A percentile compares a stretch with the other conserved stretches of the same genome.
phyloP scores from a whole-genome alignment of 2,329 filamentous ascomycete genomes.

The Xylaria sp. region DNA sequence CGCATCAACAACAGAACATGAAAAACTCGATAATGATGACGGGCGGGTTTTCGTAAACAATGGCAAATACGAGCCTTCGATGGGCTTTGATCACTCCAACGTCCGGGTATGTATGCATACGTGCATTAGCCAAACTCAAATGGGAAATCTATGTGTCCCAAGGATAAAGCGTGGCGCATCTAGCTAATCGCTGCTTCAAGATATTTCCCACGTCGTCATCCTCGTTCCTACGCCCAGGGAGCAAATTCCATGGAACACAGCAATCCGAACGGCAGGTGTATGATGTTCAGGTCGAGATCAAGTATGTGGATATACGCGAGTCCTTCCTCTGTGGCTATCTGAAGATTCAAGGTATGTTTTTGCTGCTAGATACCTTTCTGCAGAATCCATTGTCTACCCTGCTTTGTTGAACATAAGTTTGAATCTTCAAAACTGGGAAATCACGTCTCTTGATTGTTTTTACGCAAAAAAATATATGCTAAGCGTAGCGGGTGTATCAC shows the following conservation, averaged over 20 bases:
- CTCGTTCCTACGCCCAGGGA: conserved; percentile 86
- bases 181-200: conserved; percentile 55
- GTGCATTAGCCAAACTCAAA: conserved; percentile 8
- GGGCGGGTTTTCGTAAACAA: conserved; percentile 34
- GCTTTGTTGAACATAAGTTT: background rate
- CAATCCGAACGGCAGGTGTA: conserved; percentile 94
- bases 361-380: background rate
- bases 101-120: conserved; percentile 59
- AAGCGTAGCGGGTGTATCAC: conserved; percentile 1
- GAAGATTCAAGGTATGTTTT: conserved; percentile 83
- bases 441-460: background rate
- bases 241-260: conserved; percentile 89
- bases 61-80: conserved; percentile 51
- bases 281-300: conserved; percentile 96
- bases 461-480: conserved; percentile 10
- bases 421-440: background rate
- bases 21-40: conserved; percentile 43
- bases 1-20: conserved; percentile 35
- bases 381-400: conserved; percentile 1
- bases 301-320: conserved; percentile 93
- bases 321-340: conserved; percentile 96
- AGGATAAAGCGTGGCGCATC: conserved; percentile 7
- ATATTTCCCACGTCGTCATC: conserved; percentile 83
- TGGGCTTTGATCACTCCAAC: conserved; percentile 66
- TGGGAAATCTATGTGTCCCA: background rate